A percentile compares a stretch with the other conserved stretches of the same genome.
phyloP scores from a whole-genome alignment of 1,284 basidiomycete genomes.

The Malassezia arunalokei region DNA sequence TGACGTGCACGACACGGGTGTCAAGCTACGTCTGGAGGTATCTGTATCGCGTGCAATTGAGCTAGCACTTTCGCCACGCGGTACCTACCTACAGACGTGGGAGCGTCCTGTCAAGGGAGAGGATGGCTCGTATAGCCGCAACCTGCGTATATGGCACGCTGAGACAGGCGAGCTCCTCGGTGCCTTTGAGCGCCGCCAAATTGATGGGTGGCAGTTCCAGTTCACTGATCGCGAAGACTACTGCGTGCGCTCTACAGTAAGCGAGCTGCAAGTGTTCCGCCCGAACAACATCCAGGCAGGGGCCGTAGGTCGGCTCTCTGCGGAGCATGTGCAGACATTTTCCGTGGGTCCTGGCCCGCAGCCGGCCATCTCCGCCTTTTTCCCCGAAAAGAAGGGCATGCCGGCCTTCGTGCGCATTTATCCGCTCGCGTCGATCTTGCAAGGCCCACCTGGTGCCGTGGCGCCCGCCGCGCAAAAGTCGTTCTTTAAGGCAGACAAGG shows the following conservation, averaged over 20 bases:
- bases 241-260: slow-evolving; percentile 66
- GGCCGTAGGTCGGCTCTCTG: slow-evolving; percentile 64
- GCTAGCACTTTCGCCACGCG: slow-evolving; percentile 78
- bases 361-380: slow-evolving; percentile 73
- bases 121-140: slow-evolving; percentile 59
- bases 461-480: slow-evolving; percentile 56
- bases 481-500: slow-evolving; percentile 91
- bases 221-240: slow-evolving; percentile 83
- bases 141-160: slow-evolving; percentile 70
- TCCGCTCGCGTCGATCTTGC: slow-evolving; percentile 56
- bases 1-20: slow-evolving; percentile 48
- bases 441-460: slow-evolving; percentile 54
- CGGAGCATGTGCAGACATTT: slow-evolving; percentile 67
- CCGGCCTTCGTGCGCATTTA: slow-evolving; percentile 81
- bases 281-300: slow-evolving; percentile 63
- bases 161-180: slow-evolving; percentile 68
- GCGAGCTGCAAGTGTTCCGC: slow-evolving; percentile 77
- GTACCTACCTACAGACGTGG: slow-evolving; percentile 85
- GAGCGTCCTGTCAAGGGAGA: slow-evolving; percentile 69
- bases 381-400: slow-evolving; percentile 90
- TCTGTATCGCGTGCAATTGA: slow-evolving; percentile 62
- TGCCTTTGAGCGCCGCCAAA: slow-evolving; percentile 57
- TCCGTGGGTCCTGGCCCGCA: slow-evolving; percentile 69
- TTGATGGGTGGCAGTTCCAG: slow-evolving; percentile 52
- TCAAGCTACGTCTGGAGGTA: slow-evolving; percentile 26